These are phyloP conservation scores for Scedosporium aurantiacum DNA, from an alignment of 2,329 filamentous ascomycete genomes.

Conservation along the genomic window DNA sequence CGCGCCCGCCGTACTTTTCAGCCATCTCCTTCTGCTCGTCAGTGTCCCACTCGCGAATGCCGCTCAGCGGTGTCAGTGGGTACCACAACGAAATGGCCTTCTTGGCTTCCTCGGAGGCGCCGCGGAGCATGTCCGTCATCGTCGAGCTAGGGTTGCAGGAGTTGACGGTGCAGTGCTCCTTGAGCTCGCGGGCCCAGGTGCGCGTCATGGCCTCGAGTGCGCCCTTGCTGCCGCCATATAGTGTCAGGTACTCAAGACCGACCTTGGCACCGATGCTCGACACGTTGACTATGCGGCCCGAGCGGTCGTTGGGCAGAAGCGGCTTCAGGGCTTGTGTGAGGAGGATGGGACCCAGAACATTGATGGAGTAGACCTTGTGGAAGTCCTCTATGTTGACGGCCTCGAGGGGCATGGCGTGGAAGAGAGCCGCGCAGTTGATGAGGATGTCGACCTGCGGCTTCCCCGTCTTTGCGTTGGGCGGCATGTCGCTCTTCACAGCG, in stretches of 20 bases:
- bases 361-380: conserved; percentile 43
- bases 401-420: conserved; percentile 32
- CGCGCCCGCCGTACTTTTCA: conserved; percentile 35
- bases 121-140: conserved; percentile 31
- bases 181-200: conserved; percentile 48
- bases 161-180: conserved; percentile 46
- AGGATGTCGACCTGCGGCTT: conserved; percentile 45
- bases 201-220: conserved; percentile 53
- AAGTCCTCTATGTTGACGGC: conserved; percentile 39
- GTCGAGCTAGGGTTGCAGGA: conserved; percentile 39
- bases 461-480: conserved; percentile 30
- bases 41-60: conserved; percentile 17
- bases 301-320: conserved; percentile 44
- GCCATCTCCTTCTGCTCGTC: conserved; percentile 27
- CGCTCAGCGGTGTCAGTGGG: conserved; percentile 37
- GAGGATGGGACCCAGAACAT: conserved; percentile 45
- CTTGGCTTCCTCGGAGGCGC: conserved; percentile 39
- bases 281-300: conserved; percentile 46
- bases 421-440: conserved; percentile 47
- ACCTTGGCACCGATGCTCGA: conserved; percentile 41
- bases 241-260: conserved; percentile 41
- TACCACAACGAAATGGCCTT: conserved; percentile 26
- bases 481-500: conserved; percentile 33
- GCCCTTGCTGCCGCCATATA: conserved; percentile 53
- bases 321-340: conserved; percentile 42